phyloP scores from a whole-genome alignment of 805 yeast genomes.

The Candida vaughaniae region DNA sequence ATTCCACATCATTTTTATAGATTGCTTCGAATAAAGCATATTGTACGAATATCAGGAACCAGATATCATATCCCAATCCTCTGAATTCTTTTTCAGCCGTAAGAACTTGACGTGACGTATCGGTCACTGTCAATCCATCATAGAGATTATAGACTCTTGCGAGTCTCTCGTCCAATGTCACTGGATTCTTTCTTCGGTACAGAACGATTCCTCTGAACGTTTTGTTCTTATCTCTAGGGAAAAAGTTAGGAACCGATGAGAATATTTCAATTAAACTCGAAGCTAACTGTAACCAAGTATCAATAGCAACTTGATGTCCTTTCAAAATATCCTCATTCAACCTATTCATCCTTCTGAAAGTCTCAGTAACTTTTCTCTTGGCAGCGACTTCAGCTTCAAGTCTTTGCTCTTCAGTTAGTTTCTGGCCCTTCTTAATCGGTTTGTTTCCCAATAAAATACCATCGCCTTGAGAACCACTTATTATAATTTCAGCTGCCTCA shows the following conservation, averaged over 20 bases:
- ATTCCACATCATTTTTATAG: constrained; percentile 62
- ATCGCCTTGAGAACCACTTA: background rate
- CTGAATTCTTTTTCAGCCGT: constrained; percentile 63
- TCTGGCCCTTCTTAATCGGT: constrained; percentile 15
- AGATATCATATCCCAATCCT: constrained; percentile 71
- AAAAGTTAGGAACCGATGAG: constrained; percentile 72
- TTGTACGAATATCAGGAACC: constrained; percentile 86
- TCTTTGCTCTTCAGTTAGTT: constrained; percentile 46
- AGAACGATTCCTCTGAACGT: constrained; percentile 66
- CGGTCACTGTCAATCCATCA: constrained; percentile 48
- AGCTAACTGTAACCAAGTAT: constrained; percentile 82
- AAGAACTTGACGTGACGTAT: constrained; percentile 29
- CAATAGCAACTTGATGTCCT: constrained; percentile 57
- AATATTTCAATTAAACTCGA: constrained; percentile 82
- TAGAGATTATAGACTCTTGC: constrained; percentile 65
- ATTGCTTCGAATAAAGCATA: constrained; percentile 67
- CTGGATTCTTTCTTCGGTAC: constrained; percentile 57
- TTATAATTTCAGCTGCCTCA: background rate
- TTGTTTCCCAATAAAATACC: constrained; percentile 3
- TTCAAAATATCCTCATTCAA: constrained; percentile 36
- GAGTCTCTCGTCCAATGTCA: constrained; percentile 71
- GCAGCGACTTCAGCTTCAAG: constrained; percentile 57
- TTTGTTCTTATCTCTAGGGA: constrained; percentile 71
- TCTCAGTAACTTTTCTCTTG: constrained; percentile 54
- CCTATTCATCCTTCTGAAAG: constrained; percentile 52